phyloP scores from a whole-genome alignment of 148 eudicot species.

The Silene latifolia region DNA sequence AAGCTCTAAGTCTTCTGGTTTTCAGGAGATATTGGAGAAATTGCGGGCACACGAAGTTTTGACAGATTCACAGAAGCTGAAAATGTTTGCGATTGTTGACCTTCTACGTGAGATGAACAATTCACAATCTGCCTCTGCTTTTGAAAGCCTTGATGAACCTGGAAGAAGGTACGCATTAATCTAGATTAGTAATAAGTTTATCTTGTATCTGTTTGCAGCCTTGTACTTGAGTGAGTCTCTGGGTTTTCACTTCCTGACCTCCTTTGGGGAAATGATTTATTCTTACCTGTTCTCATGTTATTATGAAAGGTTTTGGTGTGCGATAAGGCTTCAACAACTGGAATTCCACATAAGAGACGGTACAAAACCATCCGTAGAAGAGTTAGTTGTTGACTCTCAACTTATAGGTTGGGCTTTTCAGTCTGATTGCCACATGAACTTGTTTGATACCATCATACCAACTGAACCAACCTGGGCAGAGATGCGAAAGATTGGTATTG shows the following conservation, averaged over 20 bases:
- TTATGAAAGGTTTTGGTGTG: constrained; percentile 77
- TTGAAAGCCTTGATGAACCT: constrained; percentile 82
- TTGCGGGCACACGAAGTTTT: constrained; percentile 36
- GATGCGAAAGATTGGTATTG: constrained; percentile 79
- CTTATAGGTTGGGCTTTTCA: constrained; percentile 90
- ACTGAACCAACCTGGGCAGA: constrained; percentile 87
- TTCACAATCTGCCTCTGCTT: constrained; percentile 58
- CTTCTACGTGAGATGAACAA: constrained; percentile 72
- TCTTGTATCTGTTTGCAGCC: neutral
- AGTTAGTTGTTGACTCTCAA: constrained; percentile 57
- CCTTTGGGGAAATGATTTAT: neutral
- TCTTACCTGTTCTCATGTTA: constrained; percentile 4
- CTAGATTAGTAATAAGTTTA: neutral
- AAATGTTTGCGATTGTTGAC: constrained; percentile 58
- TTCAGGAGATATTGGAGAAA: constrained; percentile 52
- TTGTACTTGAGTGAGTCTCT: constrained; percentile 6
- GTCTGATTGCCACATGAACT: constrained; percentile 90
- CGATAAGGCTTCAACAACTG: constrained; percentile 73
- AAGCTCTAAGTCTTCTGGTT: constrained; percentile 43
- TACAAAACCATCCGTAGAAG: constrained; percentile 47
- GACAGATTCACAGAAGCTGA: constrained; percentile 54
- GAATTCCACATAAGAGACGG: constrained; percentile 45
- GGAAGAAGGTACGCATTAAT: constrained; percentile 74
- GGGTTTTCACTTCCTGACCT: neutral
- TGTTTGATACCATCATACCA: constrained; percentile 60